phyloP scores from a whole-genome alignment of 495 filamentous ascomycete species.

The Tuber calosporum region DNA sequence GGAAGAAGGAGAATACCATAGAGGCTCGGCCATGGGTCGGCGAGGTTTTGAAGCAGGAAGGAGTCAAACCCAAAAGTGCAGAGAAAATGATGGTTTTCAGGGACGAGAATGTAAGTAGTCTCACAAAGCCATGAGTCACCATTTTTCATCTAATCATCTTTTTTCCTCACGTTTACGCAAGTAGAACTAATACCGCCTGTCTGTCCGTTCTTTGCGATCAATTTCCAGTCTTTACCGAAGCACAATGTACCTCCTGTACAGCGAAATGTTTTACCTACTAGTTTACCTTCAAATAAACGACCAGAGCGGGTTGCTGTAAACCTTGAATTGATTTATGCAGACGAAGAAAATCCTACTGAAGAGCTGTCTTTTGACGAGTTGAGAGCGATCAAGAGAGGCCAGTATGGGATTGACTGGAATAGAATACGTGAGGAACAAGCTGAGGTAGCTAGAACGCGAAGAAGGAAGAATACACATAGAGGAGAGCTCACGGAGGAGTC shows the following conservation, averaged over 20 bases:
- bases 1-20: conserved; percentile 87
- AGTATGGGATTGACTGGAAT: conserved; percentile 67
- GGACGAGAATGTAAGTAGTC: conserved; percentile 71
- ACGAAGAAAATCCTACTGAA: conserved; percentile 28
- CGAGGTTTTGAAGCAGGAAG: conserved; percentile 80
- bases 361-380: conserved; percentile 70
- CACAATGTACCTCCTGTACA: not conserved
- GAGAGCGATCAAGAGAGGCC: conserved; percentile 68
- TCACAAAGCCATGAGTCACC: conserved; percentile 8
- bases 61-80: conserved; percentile 61
- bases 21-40: conserved; percentile 87
- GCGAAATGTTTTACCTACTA: conserved; percentile 12
- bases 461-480: conserved; percentile 50
- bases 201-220: conserved; percentile 18
- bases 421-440: conserved; percentile 43
- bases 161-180: conserved; percentile 39
- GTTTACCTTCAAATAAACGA: conserved; percentile 25
- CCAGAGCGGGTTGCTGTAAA: conserved; percentile 78
- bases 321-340: conserved; percentile 72
- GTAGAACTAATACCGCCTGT: conserved; percentile 41
- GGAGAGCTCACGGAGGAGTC: conserved; percentile 30
- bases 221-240: conserved; percentile 34
- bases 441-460: conserved; percentile 60
- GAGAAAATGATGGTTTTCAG: conserved; percentile 84
- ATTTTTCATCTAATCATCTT: conserved; percentile 23